A percentile compares a stretch with the other conserved stretches of the same genome.
phyloP scores from a whole-genome alignment of 192 early-diverging fungal genomes.

The Polychytrium aggregatum region DNA sequence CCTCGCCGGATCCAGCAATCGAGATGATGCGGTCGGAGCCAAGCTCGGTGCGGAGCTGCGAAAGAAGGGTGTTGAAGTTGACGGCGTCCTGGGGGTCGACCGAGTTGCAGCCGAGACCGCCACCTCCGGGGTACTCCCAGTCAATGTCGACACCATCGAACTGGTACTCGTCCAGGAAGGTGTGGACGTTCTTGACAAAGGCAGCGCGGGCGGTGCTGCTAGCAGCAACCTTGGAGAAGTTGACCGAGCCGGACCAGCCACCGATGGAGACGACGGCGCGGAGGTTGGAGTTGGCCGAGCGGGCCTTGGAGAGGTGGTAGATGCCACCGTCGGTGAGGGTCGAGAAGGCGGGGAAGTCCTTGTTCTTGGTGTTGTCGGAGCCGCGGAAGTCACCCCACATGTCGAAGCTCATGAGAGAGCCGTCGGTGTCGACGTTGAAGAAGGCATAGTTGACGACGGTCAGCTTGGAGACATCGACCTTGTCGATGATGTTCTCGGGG shows the following conservation, averaged over 20 bases:
- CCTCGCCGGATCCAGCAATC: conserved; percentile 5
- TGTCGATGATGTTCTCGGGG: conserved; percentile 4
- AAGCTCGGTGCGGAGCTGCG: conserved; percentile 6
- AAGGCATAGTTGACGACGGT: conserved; percentile 3
- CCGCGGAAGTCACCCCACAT: conserved; percentile 3
- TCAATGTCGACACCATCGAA: conserved; percentile 12
- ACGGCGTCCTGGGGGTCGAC: conserved; percentile 4
- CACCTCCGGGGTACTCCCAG: too few relatives aligned
- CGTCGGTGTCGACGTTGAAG: conserved; percentile 1
- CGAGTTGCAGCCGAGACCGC: conserved; percentile 8
- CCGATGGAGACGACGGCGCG: too few relatives aligned
- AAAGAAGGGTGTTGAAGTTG: conserved; percentile 4
- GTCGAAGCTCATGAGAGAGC: conserved; percentile 5
- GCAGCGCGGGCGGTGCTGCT: too few relatives aligned
- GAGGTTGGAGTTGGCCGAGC: too few relatives aligned
- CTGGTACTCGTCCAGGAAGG: not conserved
- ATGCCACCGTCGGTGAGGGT: too few relatives aligned
- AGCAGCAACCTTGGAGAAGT: too few relatives aligned
- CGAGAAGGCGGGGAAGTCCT: too few relatives aligned
- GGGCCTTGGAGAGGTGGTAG: too few relatives aligned
- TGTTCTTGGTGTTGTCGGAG: too few relatives aligned
- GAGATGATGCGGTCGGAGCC: conserved; percentile 11
- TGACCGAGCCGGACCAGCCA: too few relatives aligned
- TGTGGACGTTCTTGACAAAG: too few relatives aligned
- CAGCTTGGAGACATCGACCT: not conserved